Evolutionary conservation across 306 rosid species (phyloP), one percentile per base, ranked within the genome.

Genomic region (Nissolia schottii): DNA sequence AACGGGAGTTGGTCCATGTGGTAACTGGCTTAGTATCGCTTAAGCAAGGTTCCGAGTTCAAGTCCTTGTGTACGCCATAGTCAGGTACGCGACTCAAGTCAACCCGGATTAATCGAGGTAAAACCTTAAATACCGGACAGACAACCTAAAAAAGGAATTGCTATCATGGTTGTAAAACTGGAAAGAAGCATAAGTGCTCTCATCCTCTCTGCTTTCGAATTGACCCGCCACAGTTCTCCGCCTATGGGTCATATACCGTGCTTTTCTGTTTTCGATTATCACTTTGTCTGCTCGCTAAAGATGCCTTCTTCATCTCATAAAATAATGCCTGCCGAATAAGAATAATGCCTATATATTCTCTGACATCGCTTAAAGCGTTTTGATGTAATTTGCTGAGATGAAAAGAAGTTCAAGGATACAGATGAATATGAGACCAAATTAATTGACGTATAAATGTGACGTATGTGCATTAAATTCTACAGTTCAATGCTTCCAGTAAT

Each of bases 181-280:
- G 51, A 46, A 77, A 59, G 77, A 64, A 75, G 91, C 75, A 75
- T 61, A 55, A 77, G 40, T 3, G 46, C 53, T 85, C 20, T 79
- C 31, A 80, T 85, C 83, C 90, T 72, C 90, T 72, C 84, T 81
- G 7, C 82, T 77, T 90, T 83, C 78, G 80, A 67, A 60, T 73
- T 87, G 74, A 74, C 81, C 71, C 51, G 15, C 54, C 38, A 51
- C 29, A 48, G 31, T 57, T 56, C 78, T 38, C 41, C 43, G n/a
- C 20, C 71, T 50, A 20, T 34, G n/a, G n/a, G 24, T 20, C 51
- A 71, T 67, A 58, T 68, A 50, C 62, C 69, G 32, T 54, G 3
- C 73, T 55, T 53, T 45, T 41, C 70, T 75, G 75, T 70, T 75
- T 72, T 75, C 24, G 46, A 8, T 41, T 54, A 71, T 62, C 62